These are phyloP conservation scores for Melanogaster broomeanus DNA, from an alignment of 768 basidiomycete genomes.

Conservation along the genomic window DNA sequence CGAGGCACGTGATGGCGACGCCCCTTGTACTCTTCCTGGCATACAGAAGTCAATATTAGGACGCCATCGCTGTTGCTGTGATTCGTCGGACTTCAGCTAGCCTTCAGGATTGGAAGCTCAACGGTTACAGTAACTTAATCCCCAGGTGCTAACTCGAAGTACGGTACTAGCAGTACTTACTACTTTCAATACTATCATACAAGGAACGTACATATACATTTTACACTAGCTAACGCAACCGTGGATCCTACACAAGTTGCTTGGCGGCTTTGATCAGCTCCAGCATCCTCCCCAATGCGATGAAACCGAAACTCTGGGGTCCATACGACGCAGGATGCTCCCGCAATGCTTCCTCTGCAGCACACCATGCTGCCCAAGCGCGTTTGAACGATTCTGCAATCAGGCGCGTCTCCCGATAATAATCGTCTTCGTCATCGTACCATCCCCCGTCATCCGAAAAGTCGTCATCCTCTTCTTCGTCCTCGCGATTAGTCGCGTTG, in stretches of 20 bases:
- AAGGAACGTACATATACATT: too few relatives aligned
- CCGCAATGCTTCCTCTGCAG: conserved; percentile 32
- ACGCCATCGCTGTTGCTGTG: too few relatives aligned
- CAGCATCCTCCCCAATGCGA: conserved; percentile 45
- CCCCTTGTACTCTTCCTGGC: too few relatives aligned
- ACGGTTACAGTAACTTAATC: too few relatives aligned
- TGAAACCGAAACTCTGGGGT: conserved; percentile 45
- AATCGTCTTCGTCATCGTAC: conserved; percentile 31
- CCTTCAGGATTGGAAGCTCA: too few relatives aligned
- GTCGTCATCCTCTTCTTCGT: conserved; percentile 30
- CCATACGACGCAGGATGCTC: conserved; percentile 35
- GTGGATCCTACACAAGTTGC: conserved; percentile 8
- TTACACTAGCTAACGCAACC: not conserved
- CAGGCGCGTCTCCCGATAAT: conserved; percentile 28
- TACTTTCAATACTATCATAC: too few relatives aligned
- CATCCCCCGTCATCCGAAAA: conserved; percentile 24
- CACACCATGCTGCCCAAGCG: conserved; percentile 47
- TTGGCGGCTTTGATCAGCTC: conserved; percentile 37
- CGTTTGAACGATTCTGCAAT: conserved; percentile 36
- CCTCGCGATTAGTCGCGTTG: conserved; percentile 9
- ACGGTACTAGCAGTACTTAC: too few relatives aligned
- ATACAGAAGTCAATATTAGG: too few relatives aligned
- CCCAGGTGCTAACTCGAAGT: too few relatives aligned
- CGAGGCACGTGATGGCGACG: too few relatives aligned
- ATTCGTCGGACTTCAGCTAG: too few relatives aligned